Evolutionary conservation across 805 yeast species (phyloP), one percentile per base, ranked within the genome.

Genomic region (Candida broadrunensis): DNA sequence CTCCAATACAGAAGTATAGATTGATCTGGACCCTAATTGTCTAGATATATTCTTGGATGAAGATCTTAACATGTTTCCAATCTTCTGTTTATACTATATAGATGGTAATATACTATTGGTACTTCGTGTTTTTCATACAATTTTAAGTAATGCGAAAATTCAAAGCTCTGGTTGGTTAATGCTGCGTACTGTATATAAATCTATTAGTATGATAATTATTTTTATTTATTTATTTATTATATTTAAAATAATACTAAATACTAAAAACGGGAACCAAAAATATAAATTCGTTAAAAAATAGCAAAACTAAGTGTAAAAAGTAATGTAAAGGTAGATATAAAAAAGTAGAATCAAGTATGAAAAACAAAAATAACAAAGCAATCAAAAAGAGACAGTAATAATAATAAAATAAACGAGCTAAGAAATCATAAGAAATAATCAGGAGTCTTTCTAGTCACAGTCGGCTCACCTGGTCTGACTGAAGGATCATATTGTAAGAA

Each of bases 391-490:
- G 33, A 30, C n/a, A 13, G 27, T 18, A 7, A 14, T 14, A 29
- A 29, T 14, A 29, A n/a, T 15, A 29, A 15, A 5, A 5, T 5
- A 29, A 29, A 5, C n/a, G 9, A 29, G 18, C 17, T 14, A 29
- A 29, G 12, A 29, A 26, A 39, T 53, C 46, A 87, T 65, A 89
- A 77, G 78, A 91, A 91, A 66, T 91, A 91, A 67, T 91, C 98
- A 12, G 99, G 98, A 8, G 97, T 90, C 64, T 91, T 89, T 66
- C 98, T 81, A 33, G 95, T 87, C 30, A 90, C 98, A 8, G 96
- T 87, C 43, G 99, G 98, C 71, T 91, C 99, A 44, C 97, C 97
- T 12, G 97, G 96, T 69, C 99, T 82, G 45, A 93, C 89, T 39
- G 90, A 83, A 37, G 98, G 98, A 62, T 91, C 98, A 65, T 91